Conservation (phyloP, 1,139 yeast genomes). For the Candida dubliniensis region DNA sequence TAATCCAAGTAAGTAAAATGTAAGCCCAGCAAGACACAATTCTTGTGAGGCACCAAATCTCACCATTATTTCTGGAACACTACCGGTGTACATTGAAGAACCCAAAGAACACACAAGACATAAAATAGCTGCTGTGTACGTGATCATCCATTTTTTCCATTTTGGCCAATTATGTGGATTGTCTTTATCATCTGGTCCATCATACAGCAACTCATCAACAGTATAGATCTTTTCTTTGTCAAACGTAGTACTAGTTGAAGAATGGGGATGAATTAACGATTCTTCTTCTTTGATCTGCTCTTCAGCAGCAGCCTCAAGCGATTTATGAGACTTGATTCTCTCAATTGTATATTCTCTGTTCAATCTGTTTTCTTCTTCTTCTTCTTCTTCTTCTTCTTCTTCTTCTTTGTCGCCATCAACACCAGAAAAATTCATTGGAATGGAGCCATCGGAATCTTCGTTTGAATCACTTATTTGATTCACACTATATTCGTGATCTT, state of each 20-base stretch:
- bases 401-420: slow-evolving; percentile 3
- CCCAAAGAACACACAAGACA: slow-evolving; percentile 73
- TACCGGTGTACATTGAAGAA: slow-evolving; percentile 65
- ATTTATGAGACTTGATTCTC: slow-evolving; percentile 19
- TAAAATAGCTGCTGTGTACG: slow-evolving; percentile 60
- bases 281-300: slow-evolving; percentile 10
- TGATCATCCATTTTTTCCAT: slow-evolving; percentile 62
- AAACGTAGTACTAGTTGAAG: neutral
- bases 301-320: slow-evolving; percentile 19
- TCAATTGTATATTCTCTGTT: slow-evolving; percentile 24
- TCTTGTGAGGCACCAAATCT: slow-evolving; percentile 55
- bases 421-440: neutral
- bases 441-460: slow-evolving; percentile 2
- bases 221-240: slow-evolving; percentile 20
- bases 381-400: slow-evolving; percentile 8
- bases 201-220: slow-evolving; percentile 57
- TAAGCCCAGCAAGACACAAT: slow-evolving; percentile 62
- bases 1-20: slow-evolving; percentile 69
- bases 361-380: slow-evolving; percentile 14
- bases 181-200: slow-evolving; percentile 54
- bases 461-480: neutral
- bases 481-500: neutral
- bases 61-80: slow-evolving; percentile 51
- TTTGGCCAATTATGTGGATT: slow-evolving; percentile 68
- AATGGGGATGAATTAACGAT: neutral